phyloP scores from a whole-genome alignment of 768 basidiomycete genomes.

The Kondoa malvinella region DNA sequence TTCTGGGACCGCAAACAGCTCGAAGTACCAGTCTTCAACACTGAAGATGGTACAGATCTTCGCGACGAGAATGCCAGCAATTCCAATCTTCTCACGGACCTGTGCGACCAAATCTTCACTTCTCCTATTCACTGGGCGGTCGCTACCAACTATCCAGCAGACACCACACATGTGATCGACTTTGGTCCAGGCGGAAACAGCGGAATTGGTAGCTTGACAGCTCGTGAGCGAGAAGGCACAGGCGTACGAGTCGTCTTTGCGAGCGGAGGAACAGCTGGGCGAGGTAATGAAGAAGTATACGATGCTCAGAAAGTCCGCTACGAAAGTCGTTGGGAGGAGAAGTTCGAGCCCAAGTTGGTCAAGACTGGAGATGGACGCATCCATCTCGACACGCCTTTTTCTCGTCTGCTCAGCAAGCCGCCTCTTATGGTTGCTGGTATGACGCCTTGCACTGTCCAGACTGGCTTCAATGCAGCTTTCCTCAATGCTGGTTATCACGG shows the following conservation, averaged over 20 bases:
- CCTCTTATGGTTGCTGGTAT: conserved; percentile 99
- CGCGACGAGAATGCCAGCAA: conserved; percentile 39
- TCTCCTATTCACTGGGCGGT: conserved; percentile 72
- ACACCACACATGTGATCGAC: conserved; percentile 85
- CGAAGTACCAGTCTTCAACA: conserved; percentile 72
- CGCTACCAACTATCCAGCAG: conserved; percentile 72
- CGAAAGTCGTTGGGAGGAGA: conserved; percentile 84
- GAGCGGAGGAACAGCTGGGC: conserved; percentile 78
- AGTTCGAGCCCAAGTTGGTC: conserved; percentile 64
- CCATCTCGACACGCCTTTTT: conserved; percentile 89
- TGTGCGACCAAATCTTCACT: conserved; percentile 87
- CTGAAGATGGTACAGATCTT: conserved; percentile 80
- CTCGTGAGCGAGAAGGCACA: conserved; percentile 76
- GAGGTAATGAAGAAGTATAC: conserved; percentile 56
- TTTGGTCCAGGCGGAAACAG: conserved; percentile 90
- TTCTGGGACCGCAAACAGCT: conserved; percentile 41
- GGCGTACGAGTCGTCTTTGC: conserved; percentile 77
- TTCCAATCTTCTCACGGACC: conserved; percentile 57
- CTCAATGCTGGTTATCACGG: conserved; percentile 88
- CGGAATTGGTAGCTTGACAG: conserved; percentile 81
- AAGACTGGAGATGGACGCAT: conserved; percentile 85
- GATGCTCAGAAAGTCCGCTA: conserved; percentile 46
- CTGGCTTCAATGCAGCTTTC: conserved; percentile 82
- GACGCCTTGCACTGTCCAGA: conserved; percentile 93
- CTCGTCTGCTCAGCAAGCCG: conserved; percentile 83